Base-by-base conservation (phyloP, 345 rosid species). In the Dovyalis caffra region DNA sequence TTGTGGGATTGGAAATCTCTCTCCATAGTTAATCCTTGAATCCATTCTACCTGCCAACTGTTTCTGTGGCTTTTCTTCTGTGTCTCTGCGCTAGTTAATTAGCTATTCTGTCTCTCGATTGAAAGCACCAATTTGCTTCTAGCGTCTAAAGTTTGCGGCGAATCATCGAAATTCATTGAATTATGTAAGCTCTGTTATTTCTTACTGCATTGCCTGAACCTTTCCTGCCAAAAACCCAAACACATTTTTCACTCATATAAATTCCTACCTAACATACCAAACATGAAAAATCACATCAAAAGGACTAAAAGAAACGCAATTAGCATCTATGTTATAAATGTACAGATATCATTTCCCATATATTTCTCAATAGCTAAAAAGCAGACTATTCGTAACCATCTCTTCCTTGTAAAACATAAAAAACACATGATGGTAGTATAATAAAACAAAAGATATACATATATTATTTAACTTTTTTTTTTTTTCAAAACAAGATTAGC, bases 281-380 rank as follows among this genome's bases (percentile, higher is more conserved):
- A n/a, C 31, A 70, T 6, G 53, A 21, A 33, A 49, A 66, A 68
- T 14, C 34, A 62, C 65, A 63, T 62, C 53, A 67, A 70, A 49
- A 60, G 56, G 5, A 70, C 53, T 49, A 38, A 49, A 49, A 69
- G 18, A 69, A 49, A 70, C 57, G 20, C 5, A 75, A 35, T 45
- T 75, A 72, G 68, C 78, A 86, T 80, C 74, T 75, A 38, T 49
- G 66, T 70, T 66, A 72, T 77, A 79, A 84, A 85, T 60, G 87
- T 74, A 64, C 60, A 31, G 64, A 71, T 69, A 66, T 74, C 33
- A 80, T 72, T 71, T 28, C 69, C 63, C 79, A 76, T 74, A 79
- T 84, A 73, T 61, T 65, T 68, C 76, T 53, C 78, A 65, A 72
- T 82, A 77, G 69, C 79, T 32, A 43, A 74, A 68, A 26, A 10